Evolutionary conservation across 306 rosid species (phyloP).

Genomic region (Dryas drummondii): DNA sequence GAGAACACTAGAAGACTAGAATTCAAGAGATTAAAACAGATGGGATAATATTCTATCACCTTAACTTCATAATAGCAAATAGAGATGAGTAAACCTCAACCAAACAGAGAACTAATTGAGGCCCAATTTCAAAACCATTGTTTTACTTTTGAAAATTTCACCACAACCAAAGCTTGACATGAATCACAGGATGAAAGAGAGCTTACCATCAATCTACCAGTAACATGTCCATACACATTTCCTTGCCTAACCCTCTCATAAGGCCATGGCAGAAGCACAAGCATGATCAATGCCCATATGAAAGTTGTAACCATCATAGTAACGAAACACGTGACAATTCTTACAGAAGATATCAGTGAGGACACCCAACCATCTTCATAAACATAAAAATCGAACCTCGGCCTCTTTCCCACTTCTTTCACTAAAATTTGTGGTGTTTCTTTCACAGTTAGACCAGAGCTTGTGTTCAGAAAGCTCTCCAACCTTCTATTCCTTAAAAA

Average conservation of each 20-base stretch:
- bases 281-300: slow-evolving; percentile 57
- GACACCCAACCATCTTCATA: slow-evolving; percentile 53
- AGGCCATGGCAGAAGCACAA: slow-evolving; percentile 62
- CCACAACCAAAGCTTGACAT: not conserved
- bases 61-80: too few relatives aligned
- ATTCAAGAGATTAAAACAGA: too few relatives aligned
- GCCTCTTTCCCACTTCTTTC: slow-evolving; percentile 28
- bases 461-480: slow-evolving; percentile 47
- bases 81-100: too few relatives aligned
- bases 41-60: too few relatives aligned
- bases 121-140: too few relatives aligned
- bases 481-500: slow-evolving; percentile 51
- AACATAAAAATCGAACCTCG: slow-evolving; percentile 14
- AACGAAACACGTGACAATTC: slow-evolving; percentile 50
- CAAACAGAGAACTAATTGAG: too few relatives aligned
- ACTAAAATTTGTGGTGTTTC: slow-evolving; percentile 6
- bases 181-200: not conserved
- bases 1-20: too few relatives aligned
- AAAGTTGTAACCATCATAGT: slow-evolving; percentile 57
- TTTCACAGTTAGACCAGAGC: slow-evolving; percentile 37
- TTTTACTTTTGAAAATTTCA: too few relatives aligned
- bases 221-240: slow-evolving; percentile 65
- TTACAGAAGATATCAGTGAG: slow-evolving; percentile 42
- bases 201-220: slow-evolving; percentile 68
- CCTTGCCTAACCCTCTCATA: slow-evolving; percentile 57